phyloP scores from a whole-genome alignment of 192 early-diverging fungal species.

The Diversispora epigaea region DNA sequence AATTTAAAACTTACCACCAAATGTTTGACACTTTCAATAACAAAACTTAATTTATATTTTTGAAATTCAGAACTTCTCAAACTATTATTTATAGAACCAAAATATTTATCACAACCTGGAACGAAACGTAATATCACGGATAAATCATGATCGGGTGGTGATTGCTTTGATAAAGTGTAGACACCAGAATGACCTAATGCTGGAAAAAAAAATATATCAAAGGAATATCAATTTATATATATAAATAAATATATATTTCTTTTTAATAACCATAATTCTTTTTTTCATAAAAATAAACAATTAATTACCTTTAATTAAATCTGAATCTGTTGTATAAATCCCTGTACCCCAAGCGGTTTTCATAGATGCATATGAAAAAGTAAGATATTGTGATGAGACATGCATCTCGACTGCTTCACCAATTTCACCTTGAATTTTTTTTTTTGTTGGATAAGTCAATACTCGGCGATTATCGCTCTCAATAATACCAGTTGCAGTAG shows the following conservation, averaged over 20 bases:
- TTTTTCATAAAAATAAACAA: not conserved
- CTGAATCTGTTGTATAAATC: slow-evolving; percentile 20
- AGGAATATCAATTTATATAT: not conserved
- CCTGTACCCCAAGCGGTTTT: slow-evolving; percentile 15
- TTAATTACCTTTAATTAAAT: slow-evolving; percentile 14
- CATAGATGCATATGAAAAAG: not conserved
- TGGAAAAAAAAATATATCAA: not conserved
- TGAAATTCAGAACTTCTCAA: not conserved
- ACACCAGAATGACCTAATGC: slow-evolving; percentile 5
- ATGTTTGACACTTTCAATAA: slow-evolving; percentile 4
- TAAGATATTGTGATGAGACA: slow-evolving; percentile 1
- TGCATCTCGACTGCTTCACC: slow-evolving; percentile 5
- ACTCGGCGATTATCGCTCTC: not conserved
- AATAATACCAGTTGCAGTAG: no score
- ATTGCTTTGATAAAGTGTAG: not conserved
- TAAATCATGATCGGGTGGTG: not conserved
- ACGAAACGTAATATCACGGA: not conserved
- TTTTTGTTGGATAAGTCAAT: not conserved
- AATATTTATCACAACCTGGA: slow-evolving; percentile 9
- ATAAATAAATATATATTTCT: no score
- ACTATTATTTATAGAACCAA: not conserved
- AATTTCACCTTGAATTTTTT: not conserved
- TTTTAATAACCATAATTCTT: no score
- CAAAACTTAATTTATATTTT: slow-evolving; percentile 1
- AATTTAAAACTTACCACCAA: not conserved